phyloP scores from a whole-genome alignment of 129 eudicot genomes.

The Daucus carota region DH1_v3.0 NC_030381.2:47329501-47330000 shows the following conservation, averaged over 20 bases:
- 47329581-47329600: conserved; percentile 9
- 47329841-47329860: background rate
- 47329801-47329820: background rate
- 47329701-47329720: background rate
- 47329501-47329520: background rate
- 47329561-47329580: background rate
- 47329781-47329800: background rate
- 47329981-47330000: background rate
- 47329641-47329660: background rate
- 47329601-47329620: background rate
- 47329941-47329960: background rate
- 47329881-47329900: background rate
- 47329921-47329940: background rate
- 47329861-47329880: background rate
- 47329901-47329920: background rate
- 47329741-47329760: background rate
- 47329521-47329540: background rate
- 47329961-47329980: background rate
- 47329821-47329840: background rate
- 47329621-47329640: background rate
- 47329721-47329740: background rate
- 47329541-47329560: background rate
- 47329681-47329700: background rate
- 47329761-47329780: background rate
- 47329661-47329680: background rate